Conservation (phyloP, 768 basidiomycete genomes). For the Leccinum olivaceopallidum region DNA sequence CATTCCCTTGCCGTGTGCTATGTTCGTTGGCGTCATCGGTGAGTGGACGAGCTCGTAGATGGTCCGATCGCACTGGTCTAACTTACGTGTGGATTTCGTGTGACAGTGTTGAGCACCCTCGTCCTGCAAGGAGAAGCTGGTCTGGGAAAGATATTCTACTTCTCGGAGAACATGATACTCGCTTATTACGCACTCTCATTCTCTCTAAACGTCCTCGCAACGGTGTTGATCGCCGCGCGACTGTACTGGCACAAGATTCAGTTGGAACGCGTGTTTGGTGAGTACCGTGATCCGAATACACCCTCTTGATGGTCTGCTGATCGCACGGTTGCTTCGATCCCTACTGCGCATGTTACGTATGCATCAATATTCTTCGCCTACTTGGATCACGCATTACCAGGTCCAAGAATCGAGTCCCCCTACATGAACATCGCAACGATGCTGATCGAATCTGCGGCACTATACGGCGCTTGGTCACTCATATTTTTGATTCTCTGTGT, state of each 20-base stretch:
- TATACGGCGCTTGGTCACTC: conserved; percentile 28
- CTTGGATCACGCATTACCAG: conserved; percentile 3
- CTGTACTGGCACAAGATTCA: conserved; percentile 28
- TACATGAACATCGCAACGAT: conserved; percentile 25
- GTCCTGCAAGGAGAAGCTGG: conserved; percentile 21
- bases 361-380: not conserved
- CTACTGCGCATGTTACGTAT: not conserved
- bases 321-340: not conserved
- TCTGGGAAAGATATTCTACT: conserved; percentile 19
- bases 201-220: conserved; percentile 25
- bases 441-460: conserved; percentile 26
- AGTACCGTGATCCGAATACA: conserved; percentile 1
- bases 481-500: conserved; percentile 22
- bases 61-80: not conserved
- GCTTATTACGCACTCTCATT: conserved; percentile 27
- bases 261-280: conserved; percentile 28
- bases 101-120: conserved; percentile 21
- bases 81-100: not conserved
- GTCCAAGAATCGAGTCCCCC: conserved; percentile 16
- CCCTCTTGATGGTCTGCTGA: not conserved
- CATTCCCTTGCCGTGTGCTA: conserved; percentile 26
- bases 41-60: not conserved
- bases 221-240: conserved; percentile 23
- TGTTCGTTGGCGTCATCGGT: conserved; percentile 28
- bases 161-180: conserved; percentile 25